A percentile compares a stretch with the other conserved stretches of the same genome.
Conservation (phyloP, 2,329 filamentous ascomycete species). For the Sclerotinia glacialis region DNA sequence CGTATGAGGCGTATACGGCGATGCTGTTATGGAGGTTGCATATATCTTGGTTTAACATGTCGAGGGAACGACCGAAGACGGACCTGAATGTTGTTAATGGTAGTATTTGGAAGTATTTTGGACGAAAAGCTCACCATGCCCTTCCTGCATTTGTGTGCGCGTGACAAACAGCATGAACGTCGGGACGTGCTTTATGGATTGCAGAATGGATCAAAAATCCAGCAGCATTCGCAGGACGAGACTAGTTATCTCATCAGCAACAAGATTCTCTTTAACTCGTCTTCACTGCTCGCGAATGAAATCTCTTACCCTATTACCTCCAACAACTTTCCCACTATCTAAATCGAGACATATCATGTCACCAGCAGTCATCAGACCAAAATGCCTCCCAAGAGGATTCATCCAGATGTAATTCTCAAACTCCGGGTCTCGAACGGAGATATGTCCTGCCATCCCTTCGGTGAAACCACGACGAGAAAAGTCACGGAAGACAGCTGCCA, state of each 20-base stretch:
- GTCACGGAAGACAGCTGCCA: constrained; percentile 66
- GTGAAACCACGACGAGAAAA: constrained; percentile 64
- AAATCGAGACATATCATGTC: constrained; percentile 68
- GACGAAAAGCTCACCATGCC: constrained; percentile 3
- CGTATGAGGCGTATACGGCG: constrained; percentile 62
- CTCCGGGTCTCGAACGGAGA: constrained; percentile 65
- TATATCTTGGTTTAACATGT: constrained; percentile 69
- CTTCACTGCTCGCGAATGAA: background rate
- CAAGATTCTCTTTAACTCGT: background rate
- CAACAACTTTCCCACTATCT: constrained; percentile 57
- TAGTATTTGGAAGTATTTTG: background rate
- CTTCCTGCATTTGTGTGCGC: constrained; percentile 64
- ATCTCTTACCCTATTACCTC: constrained; percentile 51
- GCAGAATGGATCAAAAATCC: constrained; percentile 70
- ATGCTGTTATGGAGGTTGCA: constrained; percentile 64
- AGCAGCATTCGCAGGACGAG: constrained; percentile 60
- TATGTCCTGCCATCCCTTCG: constrained; percentile 68
- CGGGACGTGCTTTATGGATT: constrained; percentile 62
- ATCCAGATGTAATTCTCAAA: constrained; percentile 64
- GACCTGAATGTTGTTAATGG: constrained; percentile 52
- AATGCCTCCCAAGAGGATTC: constrained; percentile 63
- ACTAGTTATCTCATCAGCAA: constrained; percentile 30
- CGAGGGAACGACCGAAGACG: constrained; percentile 60
- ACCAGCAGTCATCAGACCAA: constrained; percentile 60
- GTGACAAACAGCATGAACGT: constrained; percentile 67